phyloP scores from a whole-genome alignment of 176 grass and related monocot species.

The Tillandsia fasciculata region DNA sequence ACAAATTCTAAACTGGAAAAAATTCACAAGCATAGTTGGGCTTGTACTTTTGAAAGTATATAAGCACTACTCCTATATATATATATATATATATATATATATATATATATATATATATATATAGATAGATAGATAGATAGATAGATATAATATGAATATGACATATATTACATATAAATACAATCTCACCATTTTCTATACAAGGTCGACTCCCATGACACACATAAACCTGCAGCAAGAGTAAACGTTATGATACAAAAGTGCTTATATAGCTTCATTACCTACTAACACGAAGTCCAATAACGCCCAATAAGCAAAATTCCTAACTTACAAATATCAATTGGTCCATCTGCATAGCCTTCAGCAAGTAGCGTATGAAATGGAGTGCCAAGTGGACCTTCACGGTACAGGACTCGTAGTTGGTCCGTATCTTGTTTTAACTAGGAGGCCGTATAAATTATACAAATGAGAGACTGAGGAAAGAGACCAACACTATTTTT shows the following conservation, averaged over 20 bases:
- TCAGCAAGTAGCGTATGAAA: conserved; percentile 85
- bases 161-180: conserved; percentile 13
- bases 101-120: conserved; percentile 1
- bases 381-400: conserved; percentile 64
- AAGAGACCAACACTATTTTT: background rate
- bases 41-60: no score
- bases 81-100: background rate
- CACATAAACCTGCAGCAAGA: conserved; percentile 67
- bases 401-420: conserved; percentile 77
- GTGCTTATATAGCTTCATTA: background rate
- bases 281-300: background rate
- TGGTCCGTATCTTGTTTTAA: conserved; percentile 85
- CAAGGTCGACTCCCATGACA: conserved; percentile 72
- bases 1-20: no score
- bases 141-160: conserved; percentile 2
- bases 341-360: conserved; percentile 85
- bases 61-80: no score
- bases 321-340: conserved; percentile 79
- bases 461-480: background rate
- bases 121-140: background rate
- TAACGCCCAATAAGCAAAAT: background rate
- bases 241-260: background rate
- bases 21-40: no score
- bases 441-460: conserved; percentile 12
- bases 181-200: conserved; percentile 81